These are phyloP conservation scores for Lachnellula occidentalis DNA, from an alignment of 2,329 filamentous ascomycete species.

Conservation along the genomic window DNA sequence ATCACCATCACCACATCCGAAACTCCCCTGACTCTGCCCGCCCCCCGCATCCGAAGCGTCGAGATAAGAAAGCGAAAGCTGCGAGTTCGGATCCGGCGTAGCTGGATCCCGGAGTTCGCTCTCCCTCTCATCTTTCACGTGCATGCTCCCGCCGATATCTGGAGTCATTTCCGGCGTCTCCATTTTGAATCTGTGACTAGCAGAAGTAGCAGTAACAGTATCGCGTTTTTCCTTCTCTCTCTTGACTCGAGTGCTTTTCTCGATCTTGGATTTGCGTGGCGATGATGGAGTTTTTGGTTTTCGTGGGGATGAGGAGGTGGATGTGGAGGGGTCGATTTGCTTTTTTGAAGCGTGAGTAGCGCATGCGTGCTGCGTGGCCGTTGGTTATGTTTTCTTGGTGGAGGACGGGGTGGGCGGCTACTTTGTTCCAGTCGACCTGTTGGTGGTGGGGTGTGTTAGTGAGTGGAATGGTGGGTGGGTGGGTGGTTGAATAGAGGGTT, in stretches of 20 bases:
- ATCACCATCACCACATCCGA: background rate
- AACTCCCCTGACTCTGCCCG: background rate
- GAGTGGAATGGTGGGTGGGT: background rate
- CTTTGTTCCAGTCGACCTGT: constrained; percentile 48
- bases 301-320: constrained; percentile 2
- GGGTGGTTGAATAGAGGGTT: background rate
- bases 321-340: constrained; percentile 39
- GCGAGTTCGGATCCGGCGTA: background rate
- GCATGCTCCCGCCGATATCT: background rate
- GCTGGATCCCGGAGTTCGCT: background rate
- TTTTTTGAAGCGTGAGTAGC: constrained; percentile 48
- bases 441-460: background rate
- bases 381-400: constrained; percentile 43
- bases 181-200: background rate
- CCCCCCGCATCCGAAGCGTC: too few species aligned
- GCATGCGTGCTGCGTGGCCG: constrained; percentile 52
- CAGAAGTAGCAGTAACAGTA: too few species aligned
- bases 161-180: background rate
- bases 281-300: background rate
- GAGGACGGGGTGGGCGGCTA: constrained; percentile 37
- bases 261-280: constrained; percentile 16
- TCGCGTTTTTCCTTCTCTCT: background rate
- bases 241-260: constrained; percentile 14
- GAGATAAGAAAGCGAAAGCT: background rate
- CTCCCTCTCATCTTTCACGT: background rate